phyloP scores from a whole-genome alignment of 208 protist species.

The Trichomonas vaginalis region DNA sequence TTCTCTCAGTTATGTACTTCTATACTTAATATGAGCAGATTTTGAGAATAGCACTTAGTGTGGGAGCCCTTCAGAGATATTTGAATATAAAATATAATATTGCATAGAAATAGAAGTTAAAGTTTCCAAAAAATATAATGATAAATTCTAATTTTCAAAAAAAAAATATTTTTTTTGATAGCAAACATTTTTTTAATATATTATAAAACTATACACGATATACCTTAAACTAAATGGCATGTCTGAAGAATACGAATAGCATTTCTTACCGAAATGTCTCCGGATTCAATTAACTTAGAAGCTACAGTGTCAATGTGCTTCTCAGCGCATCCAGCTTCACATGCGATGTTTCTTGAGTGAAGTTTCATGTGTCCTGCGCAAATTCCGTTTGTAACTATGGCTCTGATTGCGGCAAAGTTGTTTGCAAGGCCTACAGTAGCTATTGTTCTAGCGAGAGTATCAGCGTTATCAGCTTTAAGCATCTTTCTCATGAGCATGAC shows the following conservation, averaged over 20 bases:
- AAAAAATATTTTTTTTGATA: no score
- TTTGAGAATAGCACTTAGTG: no score
- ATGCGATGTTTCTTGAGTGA: constrained; percentile 38
- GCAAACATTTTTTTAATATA: no score
- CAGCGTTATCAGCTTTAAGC: neutral
- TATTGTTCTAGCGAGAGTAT: neutral
- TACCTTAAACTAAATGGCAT: neutral
- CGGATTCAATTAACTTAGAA: neutral
- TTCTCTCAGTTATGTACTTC: no score
- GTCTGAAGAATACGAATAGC: neutral
- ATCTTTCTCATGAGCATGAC: neutral
- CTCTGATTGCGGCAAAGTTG: constrained; percentile 44
- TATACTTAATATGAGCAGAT: no score
- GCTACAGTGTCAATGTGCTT: neutral
- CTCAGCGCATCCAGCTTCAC: neutral
- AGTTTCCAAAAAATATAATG: no score
- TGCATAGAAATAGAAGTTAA: no score
- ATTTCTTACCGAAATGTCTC: neutral
- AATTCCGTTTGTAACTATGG: constrained; percentile 42
- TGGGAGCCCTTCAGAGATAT: no score
- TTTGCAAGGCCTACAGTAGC: neutral
- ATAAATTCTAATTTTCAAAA: no score
- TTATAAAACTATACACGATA: no score
- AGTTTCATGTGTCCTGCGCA: constrained; percentile 44
- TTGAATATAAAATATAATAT: no score